These are phyloP conservation scores for Gloeophyllum trabeum DNA, from an alignment of 768 basidiomycete genomes.

Conservation along the genomic window DNA sequence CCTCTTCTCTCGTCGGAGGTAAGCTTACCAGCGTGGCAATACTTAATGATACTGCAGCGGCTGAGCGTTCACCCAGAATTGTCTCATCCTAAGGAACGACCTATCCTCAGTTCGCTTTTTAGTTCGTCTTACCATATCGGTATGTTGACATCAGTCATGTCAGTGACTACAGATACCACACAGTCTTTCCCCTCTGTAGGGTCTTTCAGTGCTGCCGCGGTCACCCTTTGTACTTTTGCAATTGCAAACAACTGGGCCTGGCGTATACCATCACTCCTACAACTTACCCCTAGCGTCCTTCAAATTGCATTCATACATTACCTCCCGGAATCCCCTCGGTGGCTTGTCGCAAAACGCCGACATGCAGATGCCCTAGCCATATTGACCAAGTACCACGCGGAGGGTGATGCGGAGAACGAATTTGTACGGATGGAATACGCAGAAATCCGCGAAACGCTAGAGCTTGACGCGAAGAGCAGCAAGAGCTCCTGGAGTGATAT, in stretches of 20 bases:
- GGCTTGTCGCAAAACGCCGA: slow-evolving; percentile 18
- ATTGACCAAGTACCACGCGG: slow-evolving; percentile 45
- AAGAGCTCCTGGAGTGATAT: slow-evolving; percentile 14
- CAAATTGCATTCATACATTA: slow-evolving; percentile 27
- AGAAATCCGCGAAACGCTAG: slow-evolving; percentile 24
- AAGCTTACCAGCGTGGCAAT: slow-evolving; percentile 1
- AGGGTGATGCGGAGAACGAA: slow-evolving; percentile 24
- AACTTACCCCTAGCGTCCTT: slow-evolving; percentile 22
- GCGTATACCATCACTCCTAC: slow-evolving; percentile 25
- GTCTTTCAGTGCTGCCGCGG: neutral
- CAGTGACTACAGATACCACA: too few species aligned
- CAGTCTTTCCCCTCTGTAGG: too few species aligned
- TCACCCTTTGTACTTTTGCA: slow-evolving; percentile 24
- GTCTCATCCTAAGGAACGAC: slow-evolving; percentile 61
- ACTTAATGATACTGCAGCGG: slow-evolving; percentile 8
- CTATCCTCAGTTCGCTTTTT: slow-evolving; percentile 50
- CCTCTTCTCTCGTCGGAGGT: slow-evolving; percentile 55
- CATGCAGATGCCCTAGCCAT: slow-evolving; percentile 35
- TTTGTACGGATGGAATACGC: slow-evolving; percentile 18
- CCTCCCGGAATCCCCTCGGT: slow-evolving; percentile 27
- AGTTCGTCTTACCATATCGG: slow-evolving; percentile 54
- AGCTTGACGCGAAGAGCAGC: slow-evolving; percentile 11
- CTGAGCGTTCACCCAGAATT: too few species aligned
- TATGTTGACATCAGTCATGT: too few species aligned
- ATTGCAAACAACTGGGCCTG: slow-evolving; percentile 21